Evolutionary conservation across 495 filamentous ascomycete species (phyloP).

Genomic region (Penicillium coprophilum): DNA sequence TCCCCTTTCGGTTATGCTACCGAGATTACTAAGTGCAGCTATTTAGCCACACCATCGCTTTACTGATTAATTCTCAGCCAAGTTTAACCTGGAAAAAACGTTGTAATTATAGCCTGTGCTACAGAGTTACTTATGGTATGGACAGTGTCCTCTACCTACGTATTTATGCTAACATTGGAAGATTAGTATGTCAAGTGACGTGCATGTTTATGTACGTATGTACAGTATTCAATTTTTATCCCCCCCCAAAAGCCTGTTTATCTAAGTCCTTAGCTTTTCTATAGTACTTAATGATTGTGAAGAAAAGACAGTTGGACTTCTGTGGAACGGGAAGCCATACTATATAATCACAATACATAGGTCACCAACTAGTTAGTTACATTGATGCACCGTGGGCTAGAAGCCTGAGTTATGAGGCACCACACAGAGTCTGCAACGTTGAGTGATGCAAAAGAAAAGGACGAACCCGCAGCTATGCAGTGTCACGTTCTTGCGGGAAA

Average conservation of each 20-base stretch:
- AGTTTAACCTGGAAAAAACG: slow-evolving; percentile 4
- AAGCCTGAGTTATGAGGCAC: neutral
- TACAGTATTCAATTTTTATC: too few species aligned
- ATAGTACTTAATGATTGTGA: too few species aligned
- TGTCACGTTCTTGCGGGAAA: neutral
- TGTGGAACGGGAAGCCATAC: too few species aligned
- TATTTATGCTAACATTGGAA: neutral
- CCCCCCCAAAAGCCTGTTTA: too few species aligned
- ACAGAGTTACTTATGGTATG: neutral
- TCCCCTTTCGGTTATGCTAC: neutral
- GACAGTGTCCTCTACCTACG: neutral
- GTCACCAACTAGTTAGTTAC: too few species aligned
- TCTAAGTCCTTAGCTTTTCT: too few species aligned
- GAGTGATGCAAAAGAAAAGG: too few species aligned
- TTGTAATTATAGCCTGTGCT: neutral
- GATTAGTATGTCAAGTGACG: neutral
- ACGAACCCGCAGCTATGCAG: neutral
- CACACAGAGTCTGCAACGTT: neutral
- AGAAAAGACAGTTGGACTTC: too few species aligned
- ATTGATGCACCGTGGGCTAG: neutral
- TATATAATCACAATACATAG: neutral
- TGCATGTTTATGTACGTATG: too few species aligned
- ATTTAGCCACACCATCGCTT: slow-evolving; percentile 7
- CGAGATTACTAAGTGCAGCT: slow-evolving; percentile 6
- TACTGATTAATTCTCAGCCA: slow-evolving; percentile 14